Evolutionary conservation across 768 basidiomycete species (phyloP), one percentile per base, ranked within the genome.

Genomic region (Amanita molliuscula): DNA sequence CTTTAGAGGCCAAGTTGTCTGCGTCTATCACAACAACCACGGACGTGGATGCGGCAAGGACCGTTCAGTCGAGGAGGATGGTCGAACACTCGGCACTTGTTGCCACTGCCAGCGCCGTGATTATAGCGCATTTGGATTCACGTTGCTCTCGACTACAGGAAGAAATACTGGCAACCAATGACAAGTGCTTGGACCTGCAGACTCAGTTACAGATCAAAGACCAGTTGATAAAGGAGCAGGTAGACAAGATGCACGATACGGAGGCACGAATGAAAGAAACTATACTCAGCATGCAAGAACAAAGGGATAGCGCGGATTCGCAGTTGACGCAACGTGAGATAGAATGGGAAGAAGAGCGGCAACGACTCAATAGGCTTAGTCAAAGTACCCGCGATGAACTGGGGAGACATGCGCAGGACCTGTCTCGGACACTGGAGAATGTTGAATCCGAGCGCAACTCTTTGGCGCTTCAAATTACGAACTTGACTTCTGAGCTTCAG

Each of bases 391-490:
- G 79, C 18, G 65, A 72, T 26, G 66, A 70, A 45, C 64, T 72
- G 16, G 68, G 75, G 54, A 62, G 66, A 6, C 74, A 70, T 38
- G 60, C 84, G 8, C 53, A 60, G 4, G 71, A 71, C n/a, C 58
- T 76, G 18, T 67, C 67, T 4, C 67, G 72, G 44, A 62, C 72
- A 13, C 69, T 79, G 11, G 76, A 82, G 40, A 70, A 76, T 35
- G 65, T 77, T 35, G 82, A 84, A 57, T 76, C 82, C 0, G 76
- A 84, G 56, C 79, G 85, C 21, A 74, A 82, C 54, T 78, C 82
- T 2, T 71, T 88, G 16, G 65, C 67, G n/a, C 71, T 85, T 9
- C 81, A 84, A 58, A 64, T 83, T 29, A 70, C 73, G 3, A 84
- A 86, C 50, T 63, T 87, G n/a, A 72, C 74, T 43, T 62, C 67